Evolutionary conservation across 305 asterid species (phyloP).

Genomic region (Petunia hybrid): DNA sequence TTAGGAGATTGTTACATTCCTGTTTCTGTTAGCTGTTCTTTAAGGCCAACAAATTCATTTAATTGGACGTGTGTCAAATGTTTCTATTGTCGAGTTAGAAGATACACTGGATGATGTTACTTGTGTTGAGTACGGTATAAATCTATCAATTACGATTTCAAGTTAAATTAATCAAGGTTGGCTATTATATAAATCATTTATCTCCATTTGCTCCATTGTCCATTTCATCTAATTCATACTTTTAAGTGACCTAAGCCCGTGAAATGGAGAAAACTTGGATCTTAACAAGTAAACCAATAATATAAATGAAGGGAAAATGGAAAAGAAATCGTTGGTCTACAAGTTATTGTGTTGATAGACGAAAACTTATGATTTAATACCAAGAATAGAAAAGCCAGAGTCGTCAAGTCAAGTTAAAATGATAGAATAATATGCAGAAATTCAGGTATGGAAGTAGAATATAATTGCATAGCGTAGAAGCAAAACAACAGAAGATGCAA

Average conservation of each 20-base stretch:
- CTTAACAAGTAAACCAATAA: neutral
- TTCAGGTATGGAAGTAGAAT: constrained; percentile 17
- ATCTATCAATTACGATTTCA: no score
- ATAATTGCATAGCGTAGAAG: neutral
- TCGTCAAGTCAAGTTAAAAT: constrained; percentile 7
- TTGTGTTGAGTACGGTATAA: no score
- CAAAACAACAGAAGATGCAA: neutral
- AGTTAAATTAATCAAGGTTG: no score
- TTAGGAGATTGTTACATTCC: neutral
- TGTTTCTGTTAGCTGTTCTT: neutral
- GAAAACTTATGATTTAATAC: neutral
- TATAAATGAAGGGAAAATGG: neutral
- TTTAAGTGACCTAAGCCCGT: neutral
- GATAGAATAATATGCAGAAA: constrained; percentile 1
- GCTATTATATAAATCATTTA: no score
- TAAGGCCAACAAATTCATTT: neutral
- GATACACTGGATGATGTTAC: no score
- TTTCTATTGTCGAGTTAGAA: neutral
- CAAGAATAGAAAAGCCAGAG: neutral
- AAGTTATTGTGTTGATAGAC: neutral
- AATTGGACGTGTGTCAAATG: neutral
- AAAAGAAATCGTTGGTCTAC: no score
- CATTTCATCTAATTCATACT: neutral
- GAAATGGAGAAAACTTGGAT: neutral
- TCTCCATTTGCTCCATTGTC: neutral